Base-by-base conservation (phyloP, 306 rosid species). In the Castanea mollissima region DNA sequence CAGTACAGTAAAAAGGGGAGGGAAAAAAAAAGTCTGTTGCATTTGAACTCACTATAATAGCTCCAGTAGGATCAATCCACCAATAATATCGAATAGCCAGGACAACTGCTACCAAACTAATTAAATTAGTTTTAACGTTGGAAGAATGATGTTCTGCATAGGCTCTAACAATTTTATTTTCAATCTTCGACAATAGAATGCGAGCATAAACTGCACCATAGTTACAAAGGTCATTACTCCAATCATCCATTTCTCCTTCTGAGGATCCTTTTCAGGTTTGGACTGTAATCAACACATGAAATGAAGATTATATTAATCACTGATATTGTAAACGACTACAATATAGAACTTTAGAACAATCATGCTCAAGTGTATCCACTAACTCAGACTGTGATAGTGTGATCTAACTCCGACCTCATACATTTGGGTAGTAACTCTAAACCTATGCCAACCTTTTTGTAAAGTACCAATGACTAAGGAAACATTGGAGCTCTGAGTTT, bases 31-130 rank as follows among this genome's bases (percentile, higher is more conserved):
- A 64, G 2, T 32, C 35, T 32, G 41, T 56, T 56, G 77, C 35
- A 38, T 67, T 5, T 75, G 71, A 82, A 86, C 97, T 92, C 78
- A 90, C 97, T 27, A 92, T 10, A 73, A 92, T 87, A 81, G 97
- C 97, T 80, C 96, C 97, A 15, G 80, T 1, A 55, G 97, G 96
- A 78, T 92, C 97, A 78, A 91, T 85, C 97, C 96, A 91, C 94
- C 94, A 91, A 46, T 2, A 0, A 78, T 71, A 86, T 77, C 76
- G 86, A 84, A 81, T 79, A 55, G 97, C 93, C 12, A 92, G 85
- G n/a, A 89, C 88, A 34, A 94, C 97, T 70, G 97, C 96, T 64
- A 87, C 91, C 81, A 91, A 81, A 35, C 97, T 96, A 58, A 92
- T 89, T 1, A 93, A 88, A 84, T 92, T 92, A 41, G 96, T 91